Base-by-base conservation (phyloP, 1,139 yeast species). In the Debaryomyces robertsiae region DNA sequence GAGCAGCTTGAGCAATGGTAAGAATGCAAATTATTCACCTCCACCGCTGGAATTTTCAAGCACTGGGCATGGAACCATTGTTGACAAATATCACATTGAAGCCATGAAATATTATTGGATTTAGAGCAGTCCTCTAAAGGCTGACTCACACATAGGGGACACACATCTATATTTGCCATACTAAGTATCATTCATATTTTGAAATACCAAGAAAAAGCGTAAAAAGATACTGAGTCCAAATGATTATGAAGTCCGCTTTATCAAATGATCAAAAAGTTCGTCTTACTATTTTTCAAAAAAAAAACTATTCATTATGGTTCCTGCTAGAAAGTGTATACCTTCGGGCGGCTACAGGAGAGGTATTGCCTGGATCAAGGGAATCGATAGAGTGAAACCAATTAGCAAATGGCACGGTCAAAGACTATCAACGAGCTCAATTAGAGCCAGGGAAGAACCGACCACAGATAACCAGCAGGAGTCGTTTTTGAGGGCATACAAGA, bases 1-100 rank as follows among this genome's bases (percentile, higher is more conserved):
- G 51, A 58, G 56, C 93, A 85, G 1, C 50, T 44, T 0, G 56
- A 50, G 53, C 94, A 85, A 50, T 84, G 88, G 56, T 67, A 85
- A 29, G 67, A 57, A 16, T 67, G 63, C n/a, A 82, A 63, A 14
- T 59, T 57, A 9, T 62, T 57, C 1, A 77, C 61, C 9, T 72
- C 72, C 2, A 58, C 50, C 2, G 56, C 47, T 0, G 72, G 49
- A 18, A 82, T 49, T 0, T 60, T 52, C 3, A 80, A 54, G 57
- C 94, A 85, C 5, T 51, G 54, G 10, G 65, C 55, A 54, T 85
- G 94, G 55, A 58, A 81, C 93, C 93, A 84, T 41, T 63, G 67
- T 10, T 63, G 51, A 55, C 94, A 85, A 3, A 57, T 53, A 27
- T 78, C 82, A 54, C 94, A 85, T 42, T 73, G 79, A 9, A 84